Evolutionary conservation across 257 asterid species (phyloP).

Genomic region (Parsonsia alboflavescens): DNA sequence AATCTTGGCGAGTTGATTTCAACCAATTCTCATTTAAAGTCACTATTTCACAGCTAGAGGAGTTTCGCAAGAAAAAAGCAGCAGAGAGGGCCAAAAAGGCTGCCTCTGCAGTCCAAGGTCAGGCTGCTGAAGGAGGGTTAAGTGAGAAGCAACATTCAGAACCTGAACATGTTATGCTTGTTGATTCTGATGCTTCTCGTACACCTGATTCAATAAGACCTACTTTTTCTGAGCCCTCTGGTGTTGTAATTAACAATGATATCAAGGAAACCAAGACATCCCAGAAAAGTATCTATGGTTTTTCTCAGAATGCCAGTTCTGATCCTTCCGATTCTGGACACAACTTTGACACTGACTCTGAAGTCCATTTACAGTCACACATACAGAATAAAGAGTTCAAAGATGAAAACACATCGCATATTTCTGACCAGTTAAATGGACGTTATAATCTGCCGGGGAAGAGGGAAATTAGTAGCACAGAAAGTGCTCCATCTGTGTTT

Average conservation of each 20-base stretch:
- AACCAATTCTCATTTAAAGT: neutral
- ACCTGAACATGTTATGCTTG: slow-evolving; percentile 29
- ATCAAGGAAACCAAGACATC: slow-evolving; percentile 31
- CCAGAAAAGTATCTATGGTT: slow-evolving; percentile 28
- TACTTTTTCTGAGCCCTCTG: slow-evolving; percentile 30
- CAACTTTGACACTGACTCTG: slow-evolving; percentile 19
- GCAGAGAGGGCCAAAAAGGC: slow-evolving; percentile 66
- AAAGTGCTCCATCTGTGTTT: slow-evolving; percentile 30
- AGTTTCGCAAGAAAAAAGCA: slow-evolving; percentile 85
- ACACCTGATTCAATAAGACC: slow-evolving; percentile 46
- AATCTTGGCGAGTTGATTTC: neutral
- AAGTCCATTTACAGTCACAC: slow-evolving; percentile 23
- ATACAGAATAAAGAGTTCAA: slow-evolving; percentile 33
- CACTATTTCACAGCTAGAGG: slow-evolving; percentile 56
- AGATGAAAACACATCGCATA: slow-evolving; percentile 30
- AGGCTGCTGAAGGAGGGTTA: slow-evolving; percentile 34
- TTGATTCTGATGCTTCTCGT: slow-evolving; percentile 47
- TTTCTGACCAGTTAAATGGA: slow-evolving; percentile 26
- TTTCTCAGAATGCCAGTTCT: slow-evolving; percentile 23
- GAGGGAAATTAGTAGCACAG: slow-evolving; percentile 38
- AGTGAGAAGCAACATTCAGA: slow-evolving; percentile 44
- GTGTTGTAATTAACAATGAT: slow-evolving; percentile 28
- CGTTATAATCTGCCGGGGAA: slow-evolving; percentile 27
- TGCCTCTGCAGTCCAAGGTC: slow-evolving; percentile 34
- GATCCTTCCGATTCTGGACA: slow-evolving; percentile 27